Percentiles rank a stretch among this genome's conserved stretches.
Evolutionary conservation across 169 alveolate genomes (phyloP).

Genomic region (Cryptosporidium parvum): DNA sequence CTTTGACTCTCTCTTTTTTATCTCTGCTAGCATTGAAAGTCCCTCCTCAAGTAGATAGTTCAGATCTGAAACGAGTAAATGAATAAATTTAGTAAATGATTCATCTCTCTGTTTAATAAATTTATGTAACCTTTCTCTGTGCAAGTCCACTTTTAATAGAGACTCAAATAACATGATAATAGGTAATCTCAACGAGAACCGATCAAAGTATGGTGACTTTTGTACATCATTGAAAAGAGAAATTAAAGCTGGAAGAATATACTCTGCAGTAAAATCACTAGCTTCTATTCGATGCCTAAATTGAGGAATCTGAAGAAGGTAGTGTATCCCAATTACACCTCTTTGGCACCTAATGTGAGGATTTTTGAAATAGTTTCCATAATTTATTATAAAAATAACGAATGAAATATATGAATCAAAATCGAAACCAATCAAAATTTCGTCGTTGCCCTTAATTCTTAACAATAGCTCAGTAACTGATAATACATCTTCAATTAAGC

Average conservation of each 20-base stretch:
- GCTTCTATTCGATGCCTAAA: constrained; percentile 76
- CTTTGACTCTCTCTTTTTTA: constrained; percentile 85
- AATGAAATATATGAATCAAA: constrained; percentile 85
- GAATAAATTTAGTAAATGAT: constrained; percentile 88
- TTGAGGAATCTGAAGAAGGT: constrained; percentile 78
- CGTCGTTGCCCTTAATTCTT: constrained; percentile 77
- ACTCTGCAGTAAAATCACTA: constrained; percentile 74
- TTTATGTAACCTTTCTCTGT: constrained; percentile 81
- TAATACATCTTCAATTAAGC: constrained; percentile 81
- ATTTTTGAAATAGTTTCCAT: constrained; percentile 83
- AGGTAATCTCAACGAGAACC: constrained; percentile 84
- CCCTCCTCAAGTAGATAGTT: constrained; percentile 89
- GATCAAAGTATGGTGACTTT: constrained; percentile 83
- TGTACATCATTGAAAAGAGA: constrained; percentile 84
- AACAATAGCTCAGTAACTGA: constrained; percentile 79
- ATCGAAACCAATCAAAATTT: constrained; percentile 82
- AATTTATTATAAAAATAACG: constrained; percentile 84
- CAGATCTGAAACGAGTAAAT: constrained; percentile 87
- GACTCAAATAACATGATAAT: constrained; percentile 82
- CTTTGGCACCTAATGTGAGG: constrained; percentile 88
- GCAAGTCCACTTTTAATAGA: constrained; percentile 79
- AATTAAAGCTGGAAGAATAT: constrained; percentile 84
- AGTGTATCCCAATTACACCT: constrained; percentile 81
- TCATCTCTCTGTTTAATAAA: constrained; percentile 82
- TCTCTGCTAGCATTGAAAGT: constrained; percentile 87